Percentiles rank a stretch among this genome's conserved stretches.
Evolutionary conservation across 192 early-diverging fungal species (phyloP).

Genomic region (Backusella circina): DNA sequence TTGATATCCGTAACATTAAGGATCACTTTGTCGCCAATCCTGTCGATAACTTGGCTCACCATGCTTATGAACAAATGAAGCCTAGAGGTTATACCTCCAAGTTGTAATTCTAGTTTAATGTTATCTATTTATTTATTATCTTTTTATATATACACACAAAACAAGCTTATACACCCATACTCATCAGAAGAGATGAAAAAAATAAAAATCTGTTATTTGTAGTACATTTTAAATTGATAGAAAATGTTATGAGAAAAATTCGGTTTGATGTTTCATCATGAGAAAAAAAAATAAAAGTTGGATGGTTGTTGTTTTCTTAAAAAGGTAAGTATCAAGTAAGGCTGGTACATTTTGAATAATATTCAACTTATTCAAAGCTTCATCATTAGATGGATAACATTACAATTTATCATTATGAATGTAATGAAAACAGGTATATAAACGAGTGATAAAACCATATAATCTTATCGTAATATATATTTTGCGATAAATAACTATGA

Average conservation of each 20-base stretch:
- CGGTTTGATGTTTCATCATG: neutral
- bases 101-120: constrained; percentile 12
- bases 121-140: neutral
- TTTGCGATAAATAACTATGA: no score
- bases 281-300: neutral
- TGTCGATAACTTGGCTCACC: constrained; percentile 19
- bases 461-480: no score
- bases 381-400: no score
- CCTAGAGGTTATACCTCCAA: constrained; percentile 22
- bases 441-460: no score
- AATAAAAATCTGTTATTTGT: neutral
- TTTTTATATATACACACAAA: neutral
- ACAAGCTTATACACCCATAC: neutral
- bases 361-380: no score
- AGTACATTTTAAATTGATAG: neutral
- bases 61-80: constrained; percentile 26
- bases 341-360: no score
- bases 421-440: no score
- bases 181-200: neutral
- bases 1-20: constrained; percentile 39
- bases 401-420: no score
- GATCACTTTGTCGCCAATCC: constrained; percentile 13
- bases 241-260: neutral
- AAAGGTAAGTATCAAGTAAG: no score
- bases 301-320: no score